These are phyloP conservation scores for Silene latifolia DNA, from an alignment of 148 eudicot genomes.

Conservation along the genomic window DNA sequence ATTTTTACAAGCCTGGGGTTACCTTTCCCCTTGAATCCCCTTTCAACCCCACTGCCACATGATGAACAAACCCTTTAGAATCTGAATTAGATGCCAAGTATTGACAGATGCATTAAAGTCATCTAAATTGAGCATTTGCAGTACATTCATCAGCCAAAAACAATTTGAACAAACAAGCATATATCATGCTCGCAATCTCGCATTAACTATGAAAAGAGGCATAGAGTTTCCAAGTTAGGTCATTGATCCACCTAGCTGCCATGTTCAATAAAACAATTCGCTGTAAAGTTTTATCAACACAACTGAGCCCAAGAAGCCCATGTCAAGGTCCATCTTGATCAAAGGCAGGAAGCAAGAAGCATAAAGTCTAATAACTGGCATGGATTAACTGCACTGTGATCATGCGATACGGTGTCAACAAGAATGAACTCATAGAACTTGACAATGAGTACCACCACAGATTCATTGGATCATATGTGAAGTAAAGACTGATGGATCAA, in stretches of 20 bases:
- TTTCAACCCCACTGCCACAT: conserved; percentile 75
- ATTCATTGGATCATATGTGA: background rate
- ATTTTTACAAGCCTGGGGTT: conserved; percentile 83
- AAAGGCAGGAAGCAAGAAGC: too few species aligned
- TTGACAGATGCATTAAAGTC: conserved; percentile 5
- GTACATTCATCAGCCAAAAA: conserved; percentile 4
- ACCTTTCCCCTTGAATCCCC: conserved; percentile 70
- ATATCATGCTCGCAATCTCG: background rate
- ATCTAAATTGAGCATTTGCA: background rate
- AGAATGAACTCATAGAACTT: background rate
- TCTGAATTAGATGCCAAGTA: background rate
- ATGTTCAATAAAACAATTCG: background rate
- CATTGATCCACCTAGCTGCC: background rate
- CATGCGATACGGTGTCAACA: background rate
- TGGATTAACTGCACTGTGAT: background rate
- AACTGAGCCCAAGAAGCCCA: background rate
- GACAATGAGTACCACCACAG: background rate
- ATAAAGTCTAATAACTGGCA: too few species aligned
- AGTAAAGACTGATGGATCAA: background rate
- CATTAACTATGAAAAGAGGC: background rate
- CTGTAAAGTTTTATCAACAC: conserved; percentile 3
- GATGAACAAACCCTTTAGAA: conserved; percentile 14
- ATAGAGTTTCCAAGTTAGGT: background rate
- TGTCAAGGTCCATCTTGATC: too few species aligned
- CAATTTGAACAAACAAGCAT: background rate